Base-by-base conservation (phyloP, 2,329 filamentous ascomycete species). In the Pyrenochaeta sp. region DNA sequence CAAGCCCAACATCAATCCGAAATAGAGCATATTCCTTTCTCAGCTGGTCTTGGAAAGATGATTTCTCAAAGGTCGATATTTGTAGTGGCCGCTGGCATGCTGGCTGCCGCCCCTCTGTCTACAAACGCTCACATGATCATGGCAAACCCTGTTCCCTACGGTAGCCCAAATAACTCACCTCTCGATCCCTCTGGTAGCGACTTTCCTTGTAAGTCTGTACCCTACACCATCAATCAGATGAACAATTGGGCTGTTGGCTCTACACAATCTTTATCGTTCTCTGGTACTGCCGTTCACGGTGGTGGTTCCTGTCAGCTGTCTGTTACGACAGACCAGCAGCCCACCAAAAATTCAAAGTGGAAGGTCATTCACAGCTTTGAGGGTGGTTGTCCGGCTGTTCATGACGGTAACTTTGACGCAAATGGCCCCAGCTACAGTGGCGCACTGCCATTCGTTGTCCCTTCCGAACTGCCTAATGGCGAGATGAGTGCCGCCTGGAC, bases 271-370 rank as follows among this genome's bases (percentile, higher is more conserved):
- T 82, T 97, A 2, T 75, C 78, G 1, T 92, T 97, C 75, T 51
- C 27, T 7, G 95, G 94, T 3, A 81, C 81, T 32, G 92, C 93
- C 1, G 85, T 87, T 0, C 95, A 99, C 66, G 92, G 91, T 10
- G 95, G 95, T 42, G 95, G 95, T 0, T 95, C 91, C 1, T 98
- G 94, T 77, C 94, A 98, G 70, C 75, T 98, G 33, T 88, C 88
- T 10, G 80, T 98, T 64, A 92, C 92, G 0, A 90, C 88, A 7
- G 93, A 97, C 67, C 78, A 83, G 27, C 74, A 83, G 14, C 92
- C 93, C 0, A 88, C 83, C 32, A 83, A 83, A 55, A 72, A 83
- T 58, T 90, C 87, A 1, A 81, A 82, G 7, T 98, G 88, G 85
- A 95, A 95, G 78, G 91, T 97, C 55, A 95, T 98, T 76, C 87